Evolutionary conservation across 2,329 filamentous ascomycete genomes (phyloP), one percentile per base, ranked within the genome.

Genomic region (Aspergillus sp.): DNA sequence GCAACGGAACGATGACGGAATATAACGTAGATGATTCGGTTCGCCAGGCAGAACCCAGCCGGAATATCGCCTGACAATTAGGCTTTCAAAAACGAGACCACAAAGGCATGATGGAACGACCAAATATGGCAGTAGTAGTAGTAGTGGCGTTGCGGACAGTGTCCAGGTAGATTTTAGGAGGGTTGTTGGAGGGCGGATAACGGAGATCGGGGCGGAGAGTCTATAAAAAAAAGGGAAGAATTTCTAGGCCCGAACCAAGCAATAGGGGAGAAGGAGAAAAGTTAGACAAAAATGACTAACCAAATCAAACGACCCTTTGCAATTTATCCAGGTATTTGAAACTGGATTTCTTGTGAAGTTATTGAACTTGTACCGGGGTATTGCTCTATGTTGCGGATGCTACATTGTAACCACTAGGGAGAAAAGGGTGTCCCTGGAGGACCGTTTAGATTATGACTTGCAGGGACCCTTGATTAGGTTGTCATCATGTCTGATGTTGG

Each of bases 181-280:
- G 28, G 40, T n/a, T 42, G 40, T 9, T 5, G 29, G 29, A 12
- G 29, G 29, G 30, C 30, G 41, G 19, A 27, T 33, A 27, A 34
- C 40, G 10, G 40, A 32, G 40, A 42, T 29, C 29, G 40, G 36
- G 32, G 19, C 29, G n/a, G n/a, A n/a, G 10, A 36, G 26, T 36
- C 10, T 36, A 19, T n/a, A 8, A 19, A n/a, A 19, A 19, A 36
- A 36, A 36, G 34, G 34, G 34, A 36, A 36, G 8, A 36, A 19
- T 19, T 12, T 19, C 34, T 12, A 7, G n/a, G 34, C 34, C 34
- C 34, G n/a, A 19, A 36, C 34, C 34, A 36, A 36, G 34, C 10
- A 36, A 35, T 39, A 48, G 48, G 32, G 41, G 43, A 47, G 40
- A 40, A 43, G 43, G 44, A 43, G 46, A 29, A 35, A 45, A 32